These are phyloP conservation scores for Eucalyptus sp. DNA, from an alignment of 345 rosid species.

Conservation along the genomic window DNA sequence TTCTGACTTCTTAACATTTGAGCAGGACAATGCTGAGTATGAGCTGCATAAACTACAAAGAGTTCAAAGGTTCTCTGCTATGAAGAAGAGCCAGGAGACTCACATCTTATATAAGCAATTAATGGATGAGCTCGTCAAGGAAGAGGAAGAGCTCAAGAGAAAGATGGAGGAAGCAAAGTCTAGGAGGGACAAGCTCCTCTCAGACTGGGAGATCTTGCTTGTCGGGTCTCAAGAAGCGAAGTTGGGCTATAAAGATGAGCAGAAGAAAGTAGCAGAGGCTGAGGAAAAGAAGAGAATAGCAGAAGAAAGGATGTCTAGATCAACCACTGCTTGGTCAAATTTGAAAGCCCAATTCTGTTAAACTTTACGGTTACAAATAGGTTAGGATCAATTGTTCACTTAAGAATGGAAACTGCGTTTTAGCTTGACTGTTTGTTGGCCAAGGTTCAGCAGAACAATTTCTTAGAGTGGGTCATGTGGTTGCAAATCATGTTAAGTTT, in stretches of 20 bases:
- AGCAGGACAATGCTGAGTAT: background rate
- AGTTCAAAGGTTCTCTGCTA: background rate
- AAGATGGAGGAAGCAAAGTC: background rate
- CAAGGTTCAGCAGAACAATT: background rate
- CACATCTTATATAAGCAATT: background rate
- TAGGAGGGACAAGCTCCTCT: background rate
- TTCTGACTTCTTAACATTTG: background rate
- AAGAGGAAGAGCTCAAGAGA: background rate
- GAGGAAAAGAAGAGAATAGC: background rate
- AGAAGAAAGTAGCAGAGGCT: background rate
- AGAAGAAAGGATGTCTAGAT: background rate
- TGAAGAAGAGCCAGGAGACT: background rate
- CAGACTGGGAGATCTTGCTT: background rate
- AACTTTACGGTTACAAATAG: background rate
- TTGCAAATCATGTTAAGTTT: background rate
- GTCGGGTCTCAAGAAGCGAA: background rate
- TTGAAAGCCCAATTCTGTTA: background rate
- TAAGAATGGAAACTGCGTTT: background rate
- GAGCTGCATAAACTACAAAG: too few relatives aligned
- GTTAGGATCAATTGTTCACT: background rate
- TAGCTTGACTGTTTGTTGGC: background rate
- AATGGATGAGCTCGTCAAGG: background rate
- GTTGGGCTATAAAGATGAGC: background rate
- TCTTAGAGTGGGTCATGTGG: background rate
- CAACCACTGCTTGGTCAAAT: background rate